phyloP scores from a whole-genome alignment of 2,329 filamentous ascomycete genomes.

The Karstenula rhodostoma region DNA sequence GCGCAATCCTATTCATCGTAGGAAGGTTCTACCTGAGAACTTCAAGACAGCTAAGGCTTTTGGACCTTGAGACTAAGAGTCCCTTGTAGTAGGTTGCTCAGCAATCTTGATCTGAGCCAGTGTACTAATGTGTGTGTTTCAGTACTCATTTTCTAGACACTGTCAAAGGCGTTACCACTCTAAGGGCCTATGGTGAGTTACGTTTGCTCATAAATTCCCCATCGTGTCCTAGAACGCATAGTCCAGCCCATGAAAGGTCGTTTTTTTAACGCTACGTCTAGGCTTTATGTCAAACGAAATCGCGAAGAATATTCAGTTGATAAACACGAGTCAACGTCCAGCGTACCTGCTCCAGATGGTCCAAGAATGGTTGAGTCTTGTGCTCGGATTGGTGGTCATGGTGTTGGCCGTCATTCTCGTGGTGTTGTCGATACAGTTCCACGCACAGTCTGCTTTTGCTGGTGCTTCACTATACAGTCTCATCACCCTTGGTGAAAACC shows the following conservation, averaged over 20 bases:
- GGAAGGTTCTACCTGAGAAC: constrained; percentile 55
- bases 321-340: constrained; percentile 49
- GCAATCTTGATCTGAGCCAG: neutral
- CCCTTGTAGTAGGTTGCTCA: constrained; percentile 48
- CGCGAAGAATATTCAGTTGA: constrained; percentile 32
- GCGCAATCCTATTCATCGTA: constrained; percentile 46
- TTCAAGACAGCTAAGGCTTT: constrained; percentile 55
- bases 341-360: constrained; percentile 52
- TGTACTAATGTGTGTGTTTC: neutral
- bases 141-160: constrained; percentile 59
- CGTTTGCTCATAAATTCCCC: constrained; percentile 38
- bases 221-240: neutral
- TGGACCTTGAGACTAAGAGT: constrained; percentile 60
- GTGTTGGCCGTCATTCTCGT: constrained; percentile 40
- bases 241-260: constrained; percentile 17
- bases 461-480: constrained; percentile 30
- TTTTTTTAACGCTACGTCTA: neutral
- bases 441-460: constrained; percentile 27
- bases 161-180: constrained; percentile 54
- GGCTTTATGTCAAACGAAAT: constrained; percentile 15
- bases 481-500: constrained; percentile 18
- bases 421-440: constrained; percentile 32
- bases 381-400: constrained; percentile 47
- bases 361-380: constrained; percentile 51
- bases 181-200: constrained; percentile 54